Conservation (phyloP, 768 basidiomycete species). For the Mycena venus region DNA sequence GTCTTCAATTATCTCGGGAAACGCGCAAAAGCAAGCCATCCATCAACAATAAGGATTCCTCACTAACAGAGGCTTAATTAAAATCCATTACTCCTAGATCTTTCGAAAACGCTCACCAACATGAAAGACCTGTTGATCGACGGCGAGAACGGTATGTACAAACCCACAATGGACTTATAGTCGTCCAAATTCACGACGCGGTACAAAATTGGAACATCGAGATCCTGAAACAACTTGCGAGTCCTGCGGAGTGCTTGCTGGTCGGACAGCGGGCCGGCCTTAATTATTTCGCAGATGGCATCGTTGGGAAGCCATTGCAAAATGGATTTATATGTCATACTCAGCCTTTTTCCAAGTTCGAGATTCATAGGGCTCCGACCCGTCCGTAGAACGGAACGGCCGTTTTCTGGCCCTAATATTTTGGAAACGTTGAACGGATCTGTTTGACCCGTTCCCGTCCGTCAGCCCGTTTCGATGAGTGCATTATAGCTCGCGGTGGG, state of each 20-base stretch:
- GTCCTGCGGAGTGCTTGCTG: neutral
- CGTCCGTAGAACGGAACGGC: too few species aligned
- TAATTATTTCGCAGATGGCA: neutral
- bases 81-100: too few species aligned
- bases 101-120: too few species aligned
- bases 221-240: neutral
- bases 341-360: too few species aligned
- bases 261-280: neutral
- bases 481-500: too few species aligned
- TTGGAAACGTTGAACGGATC: too few species aligned
- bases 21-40: too few species aligned
- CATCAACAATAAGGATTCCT: neutral
- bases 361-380: neutral
- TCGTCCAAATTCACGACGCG: neutral
- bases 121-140: neutral
- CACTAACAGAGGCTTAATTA: too few species aligned
- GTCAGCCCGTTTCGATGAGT: too few species aligned
- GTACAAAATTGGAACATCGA: neutral
- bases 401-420: too few species aligned
- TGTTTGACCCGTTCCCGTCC: too few species aligned
- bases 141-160: neutral
- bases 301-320: constrained; percentile 16
- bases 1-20: too few species aligned
- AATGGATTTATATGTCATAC: neutral
- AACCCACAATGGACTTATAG: neutral